Conservation (phyloP, 495 filamentous ascomycete species). For the Saxophila tyrrhenica region DNA sequence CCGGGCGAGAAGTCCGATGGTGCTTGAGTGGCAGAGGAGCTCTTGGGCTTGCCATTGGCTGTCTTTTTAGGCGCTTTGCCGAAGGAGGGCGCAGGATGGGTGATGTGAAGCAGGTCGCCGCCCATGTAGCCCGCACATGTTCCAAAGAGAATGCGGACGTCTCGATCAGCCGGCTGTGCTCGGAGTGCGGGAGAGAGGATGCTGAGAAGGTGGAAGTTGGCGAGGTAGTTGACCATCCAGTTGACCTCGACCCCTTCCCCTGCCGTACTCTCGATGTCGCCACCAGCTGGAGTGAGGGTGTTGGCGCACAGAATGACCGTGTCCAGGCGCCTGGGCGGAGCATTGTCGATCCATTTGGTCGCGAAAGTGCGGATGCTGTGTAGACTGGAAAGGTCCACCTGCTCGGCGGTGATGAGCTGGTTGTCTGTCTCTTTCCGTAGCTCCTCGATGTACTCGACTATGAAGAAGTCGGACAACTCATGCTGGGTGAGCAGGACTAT, state of each 20-base stretch:
- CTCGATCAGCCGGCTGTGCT: conserved; percentile 84
- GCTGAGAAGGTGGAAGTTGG: conserved; percentile 87
- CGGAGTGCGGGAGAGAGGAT: conserved; percentile 79
- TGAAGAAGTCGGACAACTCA: conserved; percentile 68
- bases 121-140: conserved; percentile 80
- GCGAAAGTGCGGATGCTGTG: conserved; percentile 86
- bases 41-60: neutral
- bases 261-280: conserved; percentile 37
- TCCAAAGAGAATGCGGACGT: conserved; percentile 76
- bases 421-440: conserved; percentile 70
- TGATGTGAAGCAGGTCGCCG: conserved; percentile 37
- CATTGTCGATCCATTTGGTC: conserved; percentile 98
- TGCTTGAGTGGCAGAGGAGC: neutral
- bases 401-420: conserved; percentile 85
- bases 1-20: conserved; percentile 21
- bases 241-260: conserved; percentile 72
- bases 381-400: conserved; percentile 77
- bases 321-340: conserved; percentile 80
- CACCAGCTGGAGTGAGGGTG: conserved; percentile 50
- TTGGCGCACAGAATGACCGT: conserved; percentile 82
- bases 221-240: conserved; percentile 91
- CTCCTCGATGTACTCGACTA: conserved; percentile 85
- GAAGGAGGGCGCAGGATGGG: neutral
- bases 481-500: conserved; percentile 80
- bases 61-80: neutral